Evolutionary conservation across 345 rosid genomes (phyloP).

Genomic region (Aurinia saxatilis): DNA sequence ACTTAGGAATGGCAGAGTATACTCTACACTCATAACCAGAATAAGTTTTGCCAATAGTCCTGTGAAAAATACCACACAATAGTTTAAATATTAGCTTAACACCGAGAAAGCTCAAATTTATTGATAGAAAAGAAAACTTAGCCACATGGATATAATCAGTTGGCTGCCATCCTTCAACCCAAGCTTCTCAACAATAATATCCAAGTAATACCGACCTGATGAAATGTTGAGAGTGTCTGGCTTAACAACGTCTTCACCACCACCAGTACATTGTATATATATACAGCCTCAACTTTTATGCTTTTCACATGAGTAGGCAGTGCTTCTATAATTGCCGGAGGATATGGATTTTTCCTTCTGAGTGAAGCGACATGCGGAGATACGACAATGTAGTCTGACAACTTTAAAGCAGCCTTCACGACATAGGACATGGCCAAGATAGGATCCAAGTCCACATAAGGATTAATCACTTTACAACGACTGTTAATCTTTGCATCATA

Average conservation of each 20-base stretch:
- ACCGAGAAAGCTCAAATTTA: not conserved
- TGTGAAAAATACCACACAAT: slow-evolving; percentile 26
- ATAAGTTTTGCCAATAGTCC: slow-evolving; percentile 64
- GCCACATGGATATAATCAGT: slow-evolving; percentile 62
- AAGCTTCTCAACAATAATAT: slow-evolving; percentile 53
- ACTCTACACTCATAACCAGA: slow-evolving; percentile 71
- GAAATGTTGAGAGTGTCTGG: slow-evolving; percentile 41
- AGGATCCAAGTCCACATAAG: slow-evolving; percentile 50
- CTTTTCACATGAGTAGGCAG: slow-evolving; percentile 21
- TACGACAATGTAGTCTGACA: slow-evolving; percentile 34
- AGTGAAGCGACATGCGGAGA: slow-evolving; percentile 40
- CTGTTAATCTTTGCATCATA: slow-evolving; percentile 50
- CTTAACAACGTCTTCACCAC: slow-evolving; percentile 33
- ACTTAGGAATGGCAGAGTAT: slow-evolving; percentile 48
- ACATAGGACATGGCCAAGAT: slow-evolving; percentile 43
- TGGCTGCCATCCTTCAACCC: slow-evolving; percentile 51
- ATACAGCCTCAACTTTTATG: slow-evolving; percentile 35
- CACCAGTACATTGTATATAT: slow-evolving; percentile 41
- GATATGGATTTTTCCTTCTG: slow-evolving; percentile 43
- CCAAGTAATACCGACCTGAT: slow-evolving; percentile 53
- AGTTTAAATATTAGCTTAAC: not conserved
- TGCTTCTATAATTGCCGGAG: slow-evolving; percentile 35
- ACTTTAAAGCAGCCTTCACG: slow-evolving; percentile 52
- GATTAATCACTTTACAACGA: slow-evolving; percentile 53
- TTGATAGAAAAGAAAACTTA: not conserved